A percentile compares a stretch with the other conserved stretches of the same genome.
These are phyloP conservation scores for Coemansia sp. DNA, from an alignment of 192 early-diverging fungal genomes.

Conservation along the genomic window DNA sequence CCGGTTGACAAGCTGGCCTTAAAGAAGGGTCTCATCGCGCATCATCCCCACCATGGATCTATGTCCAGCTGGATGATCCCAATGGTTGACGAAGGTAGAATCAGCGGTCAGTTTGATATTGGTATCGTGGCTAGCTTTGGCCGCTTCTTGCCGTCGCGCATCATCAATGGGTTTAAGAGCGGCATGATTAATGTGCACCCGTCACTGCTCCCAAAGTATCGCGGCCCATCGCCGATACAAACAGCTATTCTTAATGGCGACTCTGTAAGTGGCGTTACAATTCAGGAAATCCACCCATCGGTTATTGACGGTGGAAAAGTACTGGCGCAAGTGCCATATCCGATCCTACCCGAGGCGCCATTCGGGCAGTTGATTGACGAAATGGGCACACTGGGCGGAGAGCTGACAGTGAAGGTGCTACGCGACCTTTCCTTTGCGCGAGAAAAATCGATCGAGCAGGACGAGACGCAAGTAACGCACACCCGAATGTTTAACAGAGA, in stretches of 20 bases:
- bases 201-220: conserved; percentile 89
- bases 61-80: conserved; percentile 17
- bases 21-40: not conserved
- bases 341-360: not conserved
- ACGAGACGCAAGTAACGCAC: conserved; percentile 59
- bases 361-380: conserved; percentile 10
- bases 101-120: conserved; percentile 62
- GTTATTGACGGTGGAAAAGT: conserved; percentile 87
- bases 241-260: conserved; percentile 80
- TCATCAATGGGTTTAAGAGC: conserved; percentile 67
- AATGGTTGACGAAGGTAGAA: not conserved
- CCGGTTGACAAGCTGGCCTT: conserved; percentile 1
- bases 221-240: conserved; percentile 92
- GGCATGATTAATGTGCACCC: conserved; percentile 90
- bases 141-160: conserved; percentile 72
- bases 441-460: conserved; percentile 62
- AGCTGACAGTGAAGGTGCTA: conserved; percentile 15
- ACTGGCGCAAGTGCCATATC: conserved; percentile 58
- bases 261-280: conserved; percentile 72
- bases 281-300: conserved; percentile 78
- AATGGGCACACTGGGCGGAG: conserved; percentile 18
- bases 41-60: not conserved
- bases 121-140: conserved; percentile 96
- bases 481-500: conserved; percentile 69
- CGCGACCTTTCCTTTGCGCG: conserved; percentile 31